Conservation (phyloP, 345 rosid species). For the Pistacia vera region DNA sequence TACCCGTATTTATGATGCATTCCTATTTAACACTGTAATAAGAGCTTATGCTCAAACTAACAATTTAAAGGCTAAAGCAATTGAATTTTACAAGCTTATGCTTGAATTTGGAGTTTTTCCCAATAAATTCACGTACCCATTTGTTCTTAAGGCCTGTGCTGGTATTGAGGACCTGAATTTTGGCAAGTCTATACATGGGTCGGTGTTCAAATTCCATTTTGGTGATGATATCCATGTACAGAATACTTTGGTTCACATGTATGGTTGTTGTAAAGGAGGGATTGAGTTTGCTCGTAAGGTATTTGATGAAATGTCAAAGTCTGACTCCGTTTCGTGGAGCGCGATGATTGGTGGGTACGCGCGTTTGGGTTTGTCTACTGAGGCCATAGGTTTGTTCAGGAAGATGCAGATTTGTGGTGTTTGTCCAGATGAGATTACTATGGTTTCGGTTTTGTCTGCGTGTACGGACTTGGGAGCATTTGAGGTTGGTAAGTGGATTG, state of each 20-base stretch:
- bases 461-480: constrained; percentile 59
- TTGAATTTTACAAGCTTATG: constrained; percentile 38
- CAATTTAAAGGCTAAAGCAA: constrained; percentile 32
- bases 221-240: constrained; percentile 44
- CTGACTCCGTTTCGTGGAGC: constrained; percentile 58
- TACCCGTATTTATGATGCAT: constrained; percentile 40
- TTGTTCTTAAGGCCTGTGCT: constrained; percentile 62
- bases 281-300: constrained; percentile 41
- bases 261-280: constrained; percentile 36
- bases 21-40: constrained; percentile 52
- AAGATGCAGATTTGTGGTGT: constrained; percentile 45
- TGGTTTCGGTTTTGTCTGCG: constrained; percentile 56
- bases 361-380: constrained; percentile 36
- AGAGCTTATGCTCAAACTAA: constrained; percentile 45
- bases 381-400: constrained; percentile 51
- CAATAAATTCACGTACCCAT: constrained; percentile 51
- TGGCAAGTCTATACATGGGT: constrained; percentile 50
- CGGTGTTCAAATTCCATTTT: constrained; percentile 45
- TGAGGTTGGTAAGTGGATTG: constrained; percentile 61
- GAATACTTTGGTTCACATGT: constrained; percentile 56
- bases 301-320: constrained; percentile 51
- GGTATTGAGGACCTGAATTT: constrained; percentile 43
- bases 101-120: constrained; percentile 33
- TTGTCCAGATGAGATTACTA: constrained; percentile 58
- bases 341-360: constrained; percentile 59